A percentile compares a stretch with the other conserved stretches of the same genome.
These are phyloP conservation scores for Clohesyomyces aquaticus DNA, from an alignment of 495 filamentous ascomycete species.

Conservation along the genomic window DNA sequence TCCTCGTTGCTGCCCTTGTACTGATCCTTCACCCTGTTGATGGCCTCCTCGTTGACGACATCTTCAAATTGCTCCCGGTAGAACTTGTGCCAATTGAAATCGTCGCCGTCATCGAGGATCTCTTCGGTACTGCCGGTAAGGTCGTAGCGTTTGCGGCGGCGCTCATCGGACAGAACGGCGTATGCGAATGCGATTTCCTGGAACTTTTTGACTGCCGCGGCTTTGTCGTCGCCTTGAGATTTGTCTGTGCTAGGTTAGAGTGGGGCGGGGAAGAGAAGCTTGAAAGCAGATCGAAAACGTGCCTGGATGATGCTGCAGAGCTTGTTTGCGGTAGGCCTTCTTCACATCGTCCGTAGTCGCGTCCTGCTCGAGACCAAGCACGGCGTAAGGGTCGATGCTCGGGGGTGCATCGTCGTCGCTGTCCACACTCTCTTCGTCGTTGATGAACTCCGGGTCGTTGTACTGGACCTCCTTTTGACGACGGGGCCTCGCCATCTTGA, in stretches of 20 bases:
- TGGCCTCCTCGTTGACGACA: slow-evolving; percentile 66
- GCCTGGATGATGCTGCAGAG: slow-evolving; percentile 52
- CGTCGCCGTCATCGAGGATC: slow-evolving; percentile 70
- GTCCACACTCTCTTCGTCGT: slow-evolving; percentile 24
- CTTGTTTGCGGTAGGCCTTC: slow-evolving; percentile 50
- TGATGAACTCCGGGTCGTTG: slow-evolving; percentile 9
- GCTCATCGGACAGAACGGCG: slow-evolving; percentile 80
- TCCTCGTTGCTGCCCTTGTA: slow-evolving; percentile 94
- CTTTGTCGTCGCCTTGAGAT: slow-evolving; percentile 63
- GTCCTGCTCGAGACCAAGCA: slow-evolving; percentile 44
- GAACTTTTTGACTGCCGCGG: slow-evolving; percentile 75
- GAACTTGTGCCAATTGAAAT: slow-evolving; percentile 89
- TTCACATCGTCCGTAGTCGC: slow-evolving; percentile 49
- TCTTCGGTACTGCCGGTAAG: slow-evolving; percentile 84
- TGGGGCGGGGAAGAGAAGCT: not conserved
- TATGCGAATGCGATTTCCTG: slow-evolving; percentile 93
- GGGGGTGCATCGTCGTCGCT: slow-evolving; percentile 42
- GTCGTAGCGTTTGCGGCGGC: slow-evolving; percentile 82
- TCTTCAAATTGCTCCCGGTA: slow-evolving; percentile 80
- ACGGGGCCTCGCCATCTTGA: slow-evolving; percentile 9
- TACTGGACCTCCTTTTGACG: slow-evolving; percentile 1
- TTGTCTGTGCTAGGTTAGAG: slow-evolving; percentile 63
- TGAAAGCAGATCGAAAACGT: not conserved
- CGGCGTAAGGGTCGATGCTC: slow-evolving; percentile 50
- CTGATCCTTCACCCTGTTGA: slow-evolving; percentile 69